phyloP scores from a whole-genome alignment of 768 basidiomycete genomes.

The Xerocomus spinulosus region DNA sequence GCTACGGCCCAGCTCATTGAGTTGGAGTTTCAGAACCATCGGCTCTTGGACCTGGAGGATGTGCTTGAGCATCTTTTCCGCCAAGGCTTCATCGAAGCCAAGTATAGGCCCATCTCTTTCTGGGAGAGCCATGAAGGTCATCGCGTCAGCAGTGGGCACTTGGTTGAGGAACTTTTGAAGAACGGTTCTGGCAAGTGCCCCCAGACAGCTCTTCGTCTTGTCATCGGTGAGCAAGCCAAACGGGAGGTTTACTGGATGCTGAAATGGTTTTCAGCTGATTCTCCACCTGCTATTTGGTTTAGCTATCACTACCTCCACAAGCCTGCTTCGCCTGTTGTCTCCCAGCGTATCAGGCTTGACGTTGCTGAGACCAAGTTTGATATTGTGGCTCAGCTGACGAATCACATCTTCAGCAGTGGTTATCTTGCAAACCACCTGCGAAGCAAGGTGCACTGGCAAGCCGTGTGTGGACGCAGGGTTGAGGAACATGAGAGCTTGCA shows the following conservation, averaged over 20 bases:
- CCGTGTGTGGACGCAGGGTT: slow-evolving; percentile 32
- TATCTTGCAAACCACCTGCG: slow-evolving; percentile 35
- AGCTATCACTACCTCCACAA: slow-evolving; percentile 39
- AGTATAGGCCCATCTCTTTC: slow-evolving; percentile 39
- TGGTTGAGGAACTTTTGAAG: slow-evolving; percentile 34
- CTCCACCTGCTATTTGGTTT: slow-evolving; percentile 41
- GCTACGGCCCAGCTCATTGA: slow-evolving; percentile 46
- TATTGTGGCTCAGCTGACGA: slow-evolving; percentile 39
- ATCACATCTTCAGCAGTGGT: slow-evolving; percentile 41
- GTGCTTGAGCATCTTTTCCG: slow-evolving; percentile 43
- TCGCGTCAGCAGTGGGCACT: slow-evolving; percentile 33
- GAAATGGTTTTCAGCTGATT: slow-evolving; percentile 32
- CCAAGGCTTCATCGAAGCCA: slow-evolving; percentile 45
- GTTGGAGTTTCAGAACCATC: slow-evolving; percentile 38
- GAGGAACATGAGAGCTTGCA: slow-evolving; percentile 27
- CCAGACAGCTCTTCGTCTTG: slow-evolving; percentile 41
- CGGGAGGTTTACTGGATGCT: not conserved
- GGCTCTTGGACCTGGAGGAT: slow-evolving; percentile 43
- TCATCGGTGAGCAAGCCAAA: slow-evolving; percentile 37
- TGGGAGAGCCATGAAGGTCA: slow-evolving; percentile 41
- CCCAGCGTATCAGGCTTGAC: slow-evolving; percentile 43
- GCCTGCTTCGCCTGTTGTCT: slow-evolving; percentile 28
- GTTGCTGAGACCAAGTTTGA: slow-evolving; percentile 26
- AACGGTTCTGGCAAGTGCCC: slow-evolving; percentile 40
- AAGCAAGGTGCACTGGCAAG: slow-evolving; percentile 40